A percentile compares a stretch with the other conserved stretches of the same genome.
These are phyloP conservation scores for Nannochloropsis oceanica DNA, from an alignment of 108 stramenopile species.

Conservation along the genomic window DNA sequence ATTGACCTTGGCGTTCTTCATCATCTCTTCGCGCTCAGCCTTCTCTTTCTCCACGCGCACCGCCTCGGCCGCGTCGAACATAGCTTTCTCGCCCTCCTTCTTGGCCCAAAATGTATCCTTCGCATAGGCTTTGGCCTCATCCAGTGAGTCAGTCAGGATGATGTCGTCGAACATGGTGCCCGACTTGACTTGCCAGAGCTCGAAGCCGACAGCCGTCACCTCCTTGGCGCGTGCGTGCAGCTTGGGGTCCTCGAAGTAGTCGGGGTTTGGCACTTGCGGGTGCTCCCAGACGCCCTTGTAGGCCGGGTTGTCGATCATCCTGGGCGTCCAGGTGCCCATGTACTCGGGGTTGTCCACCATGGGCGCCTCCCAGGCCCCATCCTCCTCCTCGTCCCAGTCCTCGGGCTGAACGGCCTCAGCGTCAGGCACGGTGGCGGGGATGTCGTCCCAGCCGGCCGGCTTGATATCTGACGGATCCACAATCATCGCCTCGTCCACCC, in stretches of 20 bases:
- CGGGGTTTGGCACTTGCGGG: slow-evolving; percentile 41
- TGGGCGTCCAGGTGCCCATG: slow-evolving; percentile 51
- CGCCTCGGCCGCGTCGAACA: slow-evolving; percentile 66
- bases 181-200: slow-evolving; percentile 95
- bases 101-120: slow-evolving; percentile 88
- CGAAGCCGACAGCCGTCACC: slow-evolving; percentile 94
- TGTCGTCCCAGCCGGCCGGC: slow-evolving; percentile 73
- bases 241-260: slow-evolving; percentile 38
- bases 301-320: slow-evolving; percentile 45
- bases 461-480: slow-evolving; percentile 85
- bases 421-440: slow-evolving; percentile 36
- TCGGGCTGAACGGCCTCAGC: slow-evolving; percentile 36
- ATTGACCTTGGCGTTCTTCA: background rate
- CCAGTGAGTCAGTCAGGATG: slow-evolving; percentile 85
- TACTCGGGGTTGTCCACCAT: slow-evolving; percentile 75
- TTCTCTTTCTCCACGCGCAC: slow-evolving; percentile 41
- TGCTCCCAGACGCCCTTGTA: slow-evolving; percentile 44
- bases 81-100: slow-evolving; percentile 89
- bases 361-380: slow-evolving; percentile 40
- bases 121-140: slow-evolving; percentile 84
- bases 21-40: background rate
- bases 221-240: slow-evolving; percentile 40
- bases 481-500: slow-evolving; percentile 70
- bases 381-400: slow-evolving; percentile 42
- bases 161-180: slow-evolving; percentile 99